Evolutionary conservation across 2,329 filamentous ascomycete genomes (phyloP).

Genomic region (Arthroderma sp.): DNA sequence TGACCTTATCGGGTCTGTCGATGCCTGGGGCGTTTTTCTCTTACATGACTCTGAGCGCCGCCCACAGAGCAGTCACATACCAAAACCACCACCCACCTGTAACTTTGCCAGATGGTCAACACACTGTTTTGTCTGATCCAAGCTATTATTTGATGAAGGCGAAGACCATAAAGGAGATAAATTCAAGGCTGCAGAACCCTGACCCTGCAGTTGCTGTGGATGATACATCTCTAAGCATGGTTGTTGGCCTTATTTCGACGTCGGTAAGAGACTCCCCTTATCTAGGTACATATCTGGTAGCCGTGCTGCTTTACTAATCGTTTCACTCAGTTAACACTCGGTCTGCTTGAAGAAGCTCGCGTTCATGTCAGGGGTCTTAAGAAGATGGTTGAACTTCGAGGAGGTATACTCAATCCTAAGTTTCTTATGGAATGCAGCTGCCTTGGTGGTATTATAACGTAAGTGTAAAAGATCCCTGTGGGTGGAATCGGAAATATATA

Average conservation of each 20-base stretch:
- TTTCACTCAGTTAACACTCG: conserved; percentile 21
- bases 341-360: conserved; percentile 25
- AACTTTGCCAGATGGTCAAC: conserved; percentile 9
- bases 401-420: conserved; percentile 18
- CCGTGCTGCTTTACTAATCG: not conserved
- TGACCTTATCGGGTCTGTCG: conserved; percentile 21
- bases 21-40: conserved; percentile 27
- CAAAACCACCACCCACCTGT: conserved; percentile 15
- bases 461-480: conserved; percentile 5
- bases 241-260: conserved; percentile 25
- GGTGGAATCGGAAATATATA: not conserved
- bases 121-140: conserved; percentile 17
- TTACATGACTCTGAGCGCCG: conserved; percentile 27
- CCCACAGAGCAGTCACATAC: conserved; percentile 24
- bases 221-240: conserved; percentile 24
- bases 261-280: conserved; percentile 14
- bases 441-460: conserved; percentile 20
- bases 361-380: conserved; percentile 27
- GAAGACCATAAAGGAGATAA: conserved; percentile 23
- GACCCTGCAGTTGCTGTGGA: conserved; percentile 14
- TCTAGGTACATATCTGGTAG: conserved; percentile 3
- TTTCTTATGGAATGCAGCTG: conserved; percentile 15
- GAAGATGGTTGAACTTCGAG: conserved; percentile 25
- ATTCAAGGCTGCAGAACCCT: conserved; percentile 19
- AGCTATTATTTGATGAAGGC: conserved; percentile 28